Base-by-base conservation (phyloP, 495 filamentous ascomycete genomes). In the Darksidea phi region DNA sequence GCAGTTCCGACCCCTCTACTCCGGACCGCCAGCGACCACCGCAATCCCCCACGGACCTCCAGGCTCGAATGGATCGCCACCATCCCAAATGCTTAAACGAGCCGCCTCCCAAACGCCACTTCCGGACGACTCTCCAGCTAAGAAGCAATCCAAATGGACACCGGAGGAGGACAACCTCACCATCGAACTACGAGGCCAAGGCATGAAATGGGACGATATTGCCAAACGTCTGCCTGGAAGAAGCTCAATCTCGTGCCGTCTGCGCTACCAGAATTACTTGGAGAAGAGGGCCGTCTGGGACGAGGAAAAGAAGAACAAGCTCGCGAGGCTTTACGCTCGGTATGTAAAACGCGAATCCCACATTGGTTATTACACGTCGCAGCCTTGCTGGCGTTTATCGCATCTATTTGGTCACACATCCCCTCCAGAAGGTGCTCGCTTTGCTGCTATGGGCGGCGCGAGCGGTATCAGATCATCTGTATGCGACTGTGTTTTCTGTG, bases 151-250 rank as follows among this genome's bases (percentile, higher is more conserved):
- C 69, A 97, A 97, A 75, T 98, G 94, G 94, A 91, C 87, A 37
- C 78, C 86, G 0, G 89, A 96, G 42, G 94, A 98, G 74, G 90
- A 97, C 71, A 85, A 86, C 41, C 69, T 91, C 50, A 95, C 95
- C 71, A 95, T 96, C 58, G 86, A 91, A 68, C 80, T 98, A 57
- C 84, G 94, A 24, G 89, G 89, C 32, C 85, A 81, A 64, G 90
- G 90, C 10, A 94, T 95, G 88, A 97, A 97, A 68, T 98, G 94
- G 94, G 94, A 97, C 64, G 95, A 98, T 74, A 96, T 98, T 70
- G 91, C 88, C 56, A 90, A 89, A 76, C 82, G 84, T 17, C 78
- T 97, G 21, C 91, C 92, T 1, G 94, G 93, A 56, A 85, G 94
- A 60, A 96, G 89, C 74, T 85, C 90, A 42, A 96, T 96, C 67